Percentiles rank a stretch among this genome's conserved stretches.
Conservation (phyloP, 352 stramenopile genomes). For the Thraustochytrium sp. region DNA sequence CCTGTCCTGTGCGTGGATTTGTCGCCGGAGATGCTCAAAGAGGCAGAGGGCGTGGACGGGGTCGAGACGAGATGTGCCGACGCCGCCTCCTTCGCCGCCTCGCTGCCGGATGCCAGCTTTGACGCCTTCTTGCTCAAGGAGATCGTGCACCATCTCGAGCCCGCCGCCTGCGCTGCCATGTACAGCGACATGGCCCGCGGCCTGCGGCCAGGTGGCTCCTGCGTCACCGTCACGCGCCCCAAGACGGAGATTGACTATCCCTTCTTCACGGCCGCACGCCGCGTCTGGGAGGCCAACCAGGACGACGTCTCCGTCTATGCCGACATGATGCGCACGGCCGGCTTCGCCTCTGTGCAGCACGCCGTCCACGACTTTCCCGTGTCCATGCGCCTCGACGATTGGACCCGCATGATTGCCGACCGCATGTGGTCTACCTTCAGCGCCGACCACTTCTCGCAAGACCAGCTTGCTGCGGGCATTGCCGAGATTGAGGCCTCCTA, state of each 20-base stretch:
- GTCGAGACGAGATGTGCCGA: neutral
- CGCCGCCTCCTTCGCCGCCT: neutral
- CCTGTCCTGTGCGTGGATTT: constrained; percentile 55
- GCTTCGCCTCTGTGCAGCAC: constrained; percentile 47
- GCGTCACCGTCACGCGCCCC: constrained; percentile 57
- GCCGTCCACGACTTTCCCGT: constrained; percentile 51
- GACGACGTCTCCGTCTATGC: constrained; percentile 45
- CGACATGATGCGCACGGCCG: constrained; percentile 48
- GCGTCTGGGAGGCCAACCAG: constrained; percentile 57
- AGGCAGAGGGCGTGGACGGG: neutral
- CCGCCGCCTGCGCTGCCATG: constrained; percentile 49
- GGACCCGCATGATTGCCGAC: constrained; percentile 53
- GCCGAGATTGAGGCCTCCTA: constrained; percentile 15
- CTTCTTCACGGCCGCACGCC: constrained; percentile 53
- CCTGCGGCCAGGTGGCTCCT: constrained; percentile 6
- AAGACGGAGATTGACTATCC: constrained; percentile 60
- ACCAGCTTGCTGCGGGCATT: constrained; percentile 53
- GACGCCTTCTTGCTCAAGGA: constrained; percentile 56
- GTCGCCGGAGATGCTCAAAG: neutral
- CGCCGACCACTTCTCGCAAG: constrained; percentile 53
- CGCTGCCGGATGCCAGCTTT: neutral
- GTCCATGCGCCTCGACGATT: constrained; percentile 51
- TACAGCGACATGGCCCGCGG: constrained; percentile 50
- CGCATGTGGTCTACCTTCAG: constrained; percentile 61
- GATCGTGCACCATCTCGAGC: constrained; percentile 56